A percentile compares a stretch with the other conserved stretches of the same genome.
phyloP scores from a whole-genome alignment of 345 rosid genomes.

The Eucalyptus cladocalyx region DNA sequence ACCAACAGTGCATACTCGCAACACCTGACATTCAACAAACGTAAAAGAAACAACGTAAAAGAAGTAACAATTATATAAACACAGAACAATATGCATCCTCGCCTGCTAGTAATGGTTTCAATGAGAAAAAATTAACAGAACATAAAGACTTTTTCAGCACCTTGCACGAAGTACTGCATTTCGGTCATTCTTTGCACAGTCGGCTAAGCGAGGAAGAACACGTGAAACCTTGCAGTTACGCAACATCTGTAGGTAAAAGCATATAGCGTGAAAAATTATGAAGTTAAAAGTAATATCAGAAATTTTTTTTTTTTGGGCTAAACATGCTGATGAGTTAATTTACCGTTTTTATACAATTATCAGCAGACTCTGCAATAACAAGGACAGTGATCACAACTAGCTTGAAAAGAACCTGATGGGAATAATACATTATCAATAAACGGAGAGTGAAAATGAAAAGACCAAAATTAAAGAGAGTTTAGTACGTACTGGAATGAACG shows the following conservation, averaged over 20 bases:
- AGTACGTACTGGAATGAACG: slow-evolving; percentile 63
- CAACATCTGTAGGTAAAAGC: slow-evolving; percentile 59
- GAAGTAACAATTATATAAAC: neutral
- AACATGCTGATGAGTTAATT: neutral
- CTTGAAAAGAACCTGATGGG: slow-evolving; percentile 93
- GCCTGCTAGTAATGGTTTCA: neutral
- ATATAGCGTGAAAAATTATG: neutral
- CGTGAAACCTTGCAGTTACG: slow-evolving; percentile 95
- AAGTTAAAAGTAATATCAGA: neutral
- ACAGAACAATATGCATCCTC: neutral
- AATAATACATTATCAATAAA: neutral
- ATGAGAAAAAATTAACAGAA: neutral
- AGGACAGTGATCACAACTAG: slow-evolving; percentile 99
- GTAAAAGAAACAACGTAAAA: neutral
- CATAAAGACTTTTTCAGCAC: slow-evolving; percentile 6
- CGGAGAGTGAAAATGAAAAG: neutral
- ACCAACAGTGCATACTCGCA: slow-evolving; percentile 90
- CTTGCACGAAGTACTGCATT: slow-evolving; percentile 90
- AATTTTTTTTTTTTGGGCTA: neutral
- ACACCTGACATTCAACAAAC: slow-evolving; percentile 39
- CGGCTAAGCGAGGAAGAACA: slow-evolving; percentile 87
- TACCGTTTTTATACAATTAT: slow-evolving; percentile 98
- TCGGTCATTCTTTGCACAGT: slow-evolving; percentile 88
- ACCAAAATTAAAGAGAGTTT: neutral
- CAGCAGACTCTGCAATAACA: slow-evolving; percentile 99